Evolutionary conservation across 345 rosid species (phyloP).

Genomic region (Jatropha curcas): DNA sequence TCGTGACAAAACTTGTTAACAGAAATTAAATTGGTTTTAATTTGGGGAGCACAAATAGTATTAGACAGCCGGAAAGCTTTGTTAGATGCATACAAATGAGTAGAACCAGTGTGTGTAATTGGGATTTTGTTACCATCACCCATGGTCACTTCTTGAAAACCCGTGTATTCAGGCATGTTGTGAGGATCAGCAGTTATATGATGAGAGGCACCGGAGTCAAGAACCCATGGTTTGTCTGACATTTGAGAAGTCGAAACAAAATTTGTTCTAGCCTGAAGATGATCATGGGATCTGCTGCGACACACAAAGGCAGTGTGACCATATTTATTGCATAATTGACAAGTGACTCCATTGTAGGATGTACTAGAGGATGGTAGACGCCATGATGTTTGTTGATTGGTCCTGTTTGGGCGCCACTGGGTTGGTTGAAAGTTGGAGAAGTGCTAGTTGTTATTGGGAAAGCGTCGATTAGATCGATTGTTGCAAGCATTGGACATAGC

Average conservation of each 20-base stretch:
- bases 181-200: neutral
- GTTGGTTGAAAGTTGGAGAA: too few relatives aligned
- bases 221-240: neutral
- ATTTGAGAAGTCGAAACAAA: neutral
- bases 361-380: neutral
- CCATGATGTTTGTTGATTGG: neutral
- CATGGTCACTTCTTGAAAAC: neutral
- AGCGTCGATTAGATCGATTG: neutral
- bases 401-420: neutral
- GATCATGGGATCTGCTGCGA: neutral
- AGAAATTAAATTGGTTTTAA: neutral
- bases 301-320: neutral
- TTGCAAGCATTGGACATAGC: neutral
- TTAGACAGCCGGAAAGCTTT: neutral
- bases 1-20: neutral
- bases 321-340: neutral
- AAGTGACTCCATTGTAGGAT: neutral
- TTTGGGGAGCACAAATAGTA: neutral
- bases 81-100: conserved; percentile 2
- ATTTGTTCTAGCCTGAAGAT: too few relatives aligned
- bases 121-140: conserved; percentile 7
- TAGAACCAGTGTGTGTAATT: conserved; percentile 7
- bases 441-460: neutral
- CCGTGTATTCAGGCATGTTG: neutral
- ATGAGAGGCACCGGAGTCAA: neutral